A percentile compares a stretch with the other conserved stretches of the same genome.
Evolutionary conservation across 179 eudicot genomes (phyloP).

Genomic region (Heliamphora pulchella): DNA sequence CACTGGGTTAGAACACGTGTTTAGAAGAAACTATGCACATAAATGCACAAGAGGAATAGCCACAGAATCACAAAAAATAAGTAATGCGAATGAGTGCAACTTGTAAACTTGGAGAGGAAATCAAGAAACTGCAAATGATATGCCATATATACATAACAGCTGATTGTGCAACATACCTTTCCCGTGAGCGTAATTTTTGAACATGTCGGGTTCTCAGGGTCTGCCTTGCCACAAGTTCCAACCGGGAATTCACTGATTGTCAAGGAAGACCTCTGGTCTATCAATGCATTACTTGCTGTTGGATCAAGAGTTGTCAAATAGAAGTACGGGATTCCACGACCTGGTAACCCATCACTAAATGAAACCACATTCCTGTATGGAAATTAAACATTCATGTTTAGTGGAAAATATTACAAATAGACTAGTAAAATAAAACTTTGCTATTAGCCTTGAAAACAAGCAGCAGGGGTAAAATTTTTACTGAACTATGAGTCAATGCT

Average conservation of each 20-base stretch:
- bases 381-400: not conserved
- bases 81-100: not conserved
- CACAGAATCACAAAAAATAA: not conserved
- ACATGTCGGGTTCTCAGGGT: slow-evolving; percentile 87
- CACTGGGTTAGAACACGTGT: not conserved
- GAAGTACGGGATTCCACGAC: slow-evolving; percentile 74
- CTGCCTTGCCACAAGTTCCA: slow-evolving; percentile 74
- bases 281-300: slow-evolving; percentile 72
- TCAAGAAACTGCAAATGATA: not conserved
- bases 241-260: slow-evolving; percentile 67
- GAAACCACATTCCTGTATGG: slow-evolving; percentile 80
- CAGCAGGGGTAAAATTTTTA: not conserved
- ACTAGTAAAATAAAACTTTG: not conserved
- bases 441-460: not conserved
- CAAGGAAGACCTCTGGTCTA: slow-evolving; percentile 71
- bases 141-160: not conserved
- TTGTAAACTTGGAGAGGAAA: not conserved
- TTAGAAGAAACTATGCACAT: not conserved
- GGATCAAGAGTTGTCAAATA: slow-evolving; percentile 88
- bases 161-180: slow-evolving; percentile 41
- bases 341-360: slow-evolving; percentile 83
- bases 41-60: not conserved
- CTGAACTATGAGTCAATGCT: not conserved
- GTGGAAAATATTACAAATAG: not conserved
- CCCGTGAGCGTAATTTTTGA: slow-evolving; percentile 85